Base-by-base conservation (phyloP, 73 alveolate genomes). In the Paramecium pentaurelia region DNA sequence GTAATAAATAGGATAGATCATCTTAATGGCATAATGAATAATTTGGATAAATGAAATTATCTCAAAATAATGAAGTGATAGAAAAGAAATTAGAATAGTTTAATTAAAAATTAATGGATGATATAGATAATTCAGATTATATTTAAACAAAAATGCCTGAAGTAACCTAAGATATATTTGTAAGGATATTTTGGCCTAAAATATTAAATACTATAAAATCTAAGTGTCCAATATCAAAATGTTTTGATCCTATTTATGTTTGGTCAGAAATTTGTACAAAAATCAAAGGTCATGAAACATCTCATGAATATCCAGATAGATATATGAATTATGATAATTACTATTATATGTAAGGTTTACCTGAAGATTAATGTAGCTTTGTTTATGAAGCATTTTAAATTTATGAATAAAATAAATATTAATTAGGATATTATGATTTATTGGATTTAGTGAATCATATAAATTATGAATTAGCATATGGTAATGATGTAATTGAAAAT, bases 191-290 rank as follows among this genome's bases (percentile, higher is more conserved):
- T 59, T 27, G 71, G 32, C 71, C 42, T 10, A 58, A 36, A 12
- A 88, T 92, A 45, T 86, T 88, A 88, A 47, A 27, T 3, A 27
- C 51, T 2, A 64, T 45, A 11, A 18, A 25, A 11, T 37, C 42
- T 6, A 6, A 64, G 18, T 4, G 14, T 11, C 44, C 45, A 16
- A 18, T 38, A 0, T 28, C 49, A 0, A 27, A 37, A 18, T n/a
- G 36, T 18, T 47, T 68, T 42, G 51, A 85, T 9, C 95, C 98
- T 5, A 83, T 90, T 27, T 86, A 85, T 32, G 93, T 97, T 25
- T 97, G 98, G 98, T 96, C 99, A 83, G 97, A 97, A 60, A 97
- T 97, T 64, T 93, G 87, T 86, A 94, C 98, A 1, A 89, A 89
- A 12, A 97, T 97, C n/a, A 97, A 97, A 86, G 99, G 99, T 11